Conservation (phyloP, 768 basidiomycete species). For the Amanita exitialis region DNA sequence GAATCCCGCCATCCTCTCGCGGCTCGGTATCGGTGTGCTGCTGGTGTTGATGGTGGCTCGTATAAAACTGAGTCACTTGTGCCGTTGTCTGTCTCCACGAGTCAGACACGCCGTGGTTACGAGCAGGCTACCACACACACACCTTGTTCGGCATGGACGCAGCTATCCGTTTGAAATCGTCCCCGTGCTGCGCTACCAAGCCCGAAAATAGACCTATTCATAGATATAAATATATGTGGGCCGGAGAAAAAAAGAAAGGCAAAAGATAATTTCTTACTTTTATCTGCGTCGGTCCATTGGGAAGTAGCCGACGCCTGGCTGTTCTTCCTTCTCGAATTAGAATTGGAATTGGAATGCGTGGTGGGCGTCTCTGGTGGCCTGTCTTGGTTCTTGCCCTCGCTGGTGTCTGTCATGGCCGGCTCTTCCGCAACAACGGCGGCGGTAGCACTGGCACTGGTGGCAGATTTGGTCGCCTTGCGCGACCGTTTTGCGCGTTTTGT, state of each 20-base stretch:
- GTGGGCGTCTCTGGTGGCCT: no score
- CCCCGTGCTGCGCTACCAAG: constrained; percentile 52
- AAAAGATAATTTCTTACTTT: constrained; percentile 28
- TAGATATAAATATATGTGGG: constrained; percentile 1
- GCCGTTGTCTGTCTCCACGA: constrained; percentile 32
- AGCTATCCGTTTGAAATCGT: constrained; percentile 62
- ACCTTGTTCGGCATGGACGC: constrained; percentile 58
- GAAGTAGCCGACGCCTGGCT: constrained; percentile 16
- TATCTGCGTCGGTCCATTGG: constrained; percentile 63
- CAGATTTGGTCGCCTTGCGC: constrained; percentile 31
- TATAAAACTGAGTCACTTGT: constrained; percentile 47
- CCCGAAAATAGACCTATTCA: constrained; percentile 37
- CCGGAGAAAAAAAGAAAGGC: background rate
- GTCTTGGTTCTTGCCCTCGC: background rate
- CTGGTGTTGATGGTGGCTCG: constrained; percentile 24
- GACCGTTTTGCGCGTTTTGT: constrained; percentile 28
- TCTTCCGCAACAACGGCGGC: constrained; percentile 22
- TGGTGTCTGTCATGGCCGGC: constrained; percentile 13
- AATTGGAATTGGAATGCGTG: background rate
- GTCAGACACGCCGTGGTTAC: background rate
- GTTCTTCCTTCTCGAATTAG: constrained; percentile 10
- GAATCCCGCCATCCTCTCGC: constrained; percentile 29
- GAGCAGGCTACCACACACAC: constrained; percentile 7
- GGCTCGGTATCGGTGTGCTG: no score
- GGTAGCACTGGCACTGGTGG: constrained; percentile 13